These are phyloP conservation scores for Candida khao-thaluensis DNA, from an alignment of 805 yeast genomes.

Conservation along the genomic window DNA sequence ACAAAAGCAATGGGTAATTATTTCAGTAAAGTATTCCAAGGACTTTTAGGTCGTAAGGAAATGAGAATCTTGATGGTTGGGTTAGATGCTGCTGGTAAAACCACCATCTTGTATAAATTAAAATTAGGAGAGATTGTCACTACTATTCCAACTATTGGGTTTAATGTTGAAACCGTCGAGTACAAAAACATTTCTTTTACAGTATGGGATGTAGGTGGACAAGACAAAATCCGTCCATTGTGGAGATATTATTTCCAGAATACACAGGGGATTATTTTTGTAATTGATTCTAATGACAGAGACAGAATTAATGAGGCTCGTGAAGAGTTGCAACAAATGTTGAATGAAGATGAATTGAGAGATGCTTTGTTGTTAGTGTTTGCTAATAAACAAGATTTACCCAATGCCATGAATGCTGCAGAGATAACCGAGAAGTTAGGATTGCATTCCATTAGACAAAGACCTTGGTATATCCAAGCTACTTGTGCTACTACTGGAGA, in stretches of 20 bases:
- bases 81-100: slow-evolving; percentile 44
- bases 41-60: slow-evolving; percentile 42
- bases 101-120: slow-evolving; percentile 43
- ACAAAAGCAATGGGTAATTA: slow-evolving; percentile 46
- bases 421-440: slow-evolving; percentile 45
- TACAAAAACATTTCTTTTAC: slow-evolving; percentile 44
- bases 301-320: slow-evolving; percentile 44
- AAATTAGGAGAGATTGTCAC: slow-evolving; percentile 44
- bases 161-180: slow-evolving; percentile 44
- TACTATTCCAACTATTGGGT: slow-evolving; percentile 44
- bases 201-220: slow-evolving; percentile 48
- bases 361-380: slow-evolving; percentile 41
- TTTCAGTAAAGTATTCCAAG: slow-evolving; percentile 39
- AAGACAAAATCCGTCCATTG: slow-evolving; percentile 43
- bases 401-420: slow-evolving; percentile 46
- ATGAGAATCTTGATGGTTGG: slow-evolving; percentile 47
- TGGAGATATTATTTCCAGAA: slow-evolving; percentile 46
- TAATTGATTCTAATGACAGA: slow-evolving; percentile 43
- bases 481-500: slow-evolving; percentile 44
- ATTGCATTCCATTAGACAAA: slow-evolving; percentile 42
- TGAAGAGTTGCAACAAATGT: slow-evolving; percentile 45
- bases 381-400: slow-evolving; percentile 45
- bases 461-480: slow-evolving; percentile 45
- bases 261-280: slow-evolving; percentile 44
- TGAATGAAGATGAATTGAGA: slow-evolving; percentile 44